Percentiles rank a stretch among this genome's conserved stretches.
These are phyloP conservation scores for Lactarius evosmus DNA, from an alignment of 768 basidiomycete genomes.

Conservation along the genomic window DNA sequence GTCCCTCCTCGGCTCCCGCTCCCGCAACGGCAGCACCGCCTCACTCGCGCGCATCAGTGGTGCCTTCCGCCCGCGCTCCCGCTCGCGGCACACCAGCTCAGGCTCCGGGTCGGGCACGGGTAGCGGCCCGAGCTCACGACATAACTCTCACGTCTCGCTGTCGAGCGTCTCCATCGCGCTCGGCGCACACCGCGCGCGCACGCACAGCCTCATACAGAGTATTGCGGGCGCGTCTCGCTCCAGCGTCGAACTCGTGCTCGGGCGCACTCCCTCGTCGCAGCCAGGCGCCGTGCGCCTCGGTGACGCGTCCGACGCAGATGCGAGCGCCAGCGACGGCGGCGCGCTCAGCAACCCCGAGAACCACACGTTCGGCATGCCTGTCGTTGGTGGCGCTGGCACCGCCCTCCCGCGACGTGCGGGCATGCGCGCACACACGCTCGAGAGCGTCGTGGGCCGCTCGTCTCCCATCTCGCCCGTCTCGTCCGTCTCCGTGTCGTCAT, in stretches of 20 bases:
- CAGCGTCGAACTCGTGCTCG: constrained; percentile 52
- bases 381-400: constrained; percentile 38
- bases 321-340: constrained; percentile 44
- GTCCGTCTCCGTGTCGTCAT: background rate
- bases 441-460: constrained; percentile 5
- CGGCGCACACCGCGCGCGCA: constrained; percentile 45
- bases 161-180: constrained; percentile 31
- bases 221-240: constrained; percentile 59
- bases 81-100: constrained; percentile 21
- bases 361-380: constrained; percentile 68
- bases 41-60: constrained; percentile 43
- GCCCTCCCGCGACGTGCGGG: constrained; percentile 33
- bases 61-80: constrained; percentile 25
- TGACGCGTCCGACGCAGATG: constrained; percentile 42
- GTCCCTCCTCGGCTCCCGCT: constrained; percentile 44
- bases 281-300: background rate
- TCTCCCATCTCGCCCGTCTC: background rate
- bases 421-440: constrained; percentile 11
- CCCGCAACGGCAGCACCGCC: constrained; percentile 43
- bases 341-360: constrained; percentile 56
- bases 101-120: constrained; percentile 21
- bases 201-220: constrained; percentile 65
- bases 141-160: constrained; percentile 31
- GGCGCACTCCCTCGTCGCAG: constrained; percentile 26
- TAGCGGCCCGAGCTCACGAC: constrained; percentile 30